Conservation (phyloP, 306 rosid species). For the Ormosia emarginata region DNA sequence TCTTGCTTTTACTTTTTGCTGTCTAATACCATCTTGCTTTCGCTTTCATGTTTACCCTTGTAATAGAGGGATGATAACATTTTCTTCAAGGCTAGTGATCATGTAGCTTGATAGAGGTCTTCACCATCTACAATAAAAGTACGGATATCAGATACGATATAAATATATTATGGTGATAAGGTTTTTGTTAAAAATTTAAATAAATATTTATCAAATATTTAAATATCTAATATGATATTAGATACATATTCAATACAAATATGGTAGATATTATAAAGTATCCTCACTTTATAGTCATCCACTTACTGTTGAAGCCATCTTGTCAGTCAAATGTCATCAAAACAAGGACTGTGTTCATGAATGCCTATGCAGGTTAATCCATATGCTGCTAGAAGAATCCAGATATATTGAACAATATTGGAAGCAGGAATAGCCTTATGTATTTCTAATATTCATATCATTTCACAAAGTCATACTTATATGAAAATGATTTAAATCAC, state of each 20-base stretch:
- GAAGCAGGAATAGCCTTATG: background rate
- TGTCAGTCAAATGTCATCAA: constrained; percentile 61
- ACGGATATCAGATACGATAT: no score
- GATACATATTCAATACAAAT: no score
- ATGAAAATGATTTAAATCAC: constrained; percentile 8
- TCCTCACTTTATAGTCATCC: background rate
- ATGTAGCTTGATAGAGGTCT: constrained; percentile 17
- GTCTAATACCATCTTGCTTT: constrained; percentile 26
- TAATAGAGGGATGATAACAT: constrained; percentile 25
- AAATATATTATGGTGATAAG: no score
- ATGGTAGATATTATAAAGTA: no score
- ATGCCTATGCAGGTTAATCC: constrained; percentile 28
- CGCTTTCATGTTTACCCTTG: constrained; percentile 31
- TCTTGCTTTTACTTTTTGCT: constrained; percentile 40
- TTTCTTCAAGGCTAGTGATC: constrained; percentile 33
- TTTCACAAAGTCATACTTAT: constrained; percentile 2
- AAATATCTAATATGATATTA: no score
- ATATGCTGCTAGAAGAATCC: constrained; percentile 32
- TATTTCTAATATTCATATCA: constrained; percentile 10
- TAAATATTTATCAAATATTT: no score
- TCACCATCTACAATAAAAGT: constrained; percentile 22
- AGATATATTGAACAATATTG: constrained; percentile 20
- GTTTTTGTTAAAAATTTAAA: no score
- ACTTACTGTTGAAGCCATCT: constrained; percentile 41
- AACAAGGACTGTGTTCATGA: constrained; percentile 43